Conservation (phyloP, 768 basidiomycete genomes). For the Rhizopogon rudus region DNA sequence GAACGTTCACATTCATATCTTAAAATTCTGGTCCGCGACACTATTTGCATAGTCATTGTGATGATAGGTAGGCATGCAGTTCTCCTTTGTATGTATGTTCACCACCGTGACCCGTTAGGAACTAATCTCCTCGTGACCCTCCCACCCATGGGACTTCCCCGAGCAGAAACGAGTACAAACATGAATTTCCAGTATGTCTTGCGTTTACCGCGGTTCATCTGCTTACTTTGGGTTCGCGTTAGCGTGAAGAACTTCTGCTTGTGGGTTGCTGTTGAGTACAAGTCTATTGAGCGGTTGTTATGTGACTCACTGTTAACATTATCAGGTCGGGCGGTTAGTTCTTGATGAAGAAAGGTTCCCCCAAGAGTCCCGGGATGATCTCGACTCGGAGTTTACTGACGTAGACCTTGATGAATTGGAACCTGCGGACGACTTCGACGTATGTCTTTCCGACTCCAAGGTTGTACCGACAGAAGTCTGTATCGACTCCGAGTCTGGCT, state of each 20-base stretch:
- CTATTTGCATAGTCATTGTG: neutral
- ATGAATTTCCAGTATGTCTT: conserved; percentile 16
- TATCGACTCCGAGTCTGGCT: neutral
- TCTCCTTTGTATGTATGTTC: neutral
- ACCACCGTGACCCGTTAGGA: conserved; percentile 1
- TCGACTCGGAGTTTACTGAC: neutral
- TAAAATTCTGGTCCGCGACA: conserved; percentile 8
- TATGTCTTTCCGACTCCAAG: neutral
- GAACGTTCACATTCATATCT: neutral
- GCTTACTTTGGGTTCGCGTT: neutral
- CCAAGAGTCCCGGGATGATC: neutral
- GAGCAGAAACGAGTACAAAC: conserved; percentile 11
- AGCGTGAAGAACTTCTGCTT: neutral
- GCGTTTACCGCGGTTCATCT: neutral
- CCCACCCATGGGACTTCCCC: conserved; percentile 7
- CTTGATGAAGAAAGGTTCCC: neutral
- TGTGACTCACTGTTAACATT: neutral
- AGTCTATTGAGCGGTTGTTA: too few relatives aligned
- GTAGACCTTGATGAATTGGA: neutral
- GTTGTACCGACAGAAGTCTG: neutral
- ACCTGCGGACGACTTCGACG: neutral
- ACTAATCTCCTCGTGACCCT: conserved; percentile 15
- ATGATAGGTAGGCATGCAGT: conserved; percentile 10
- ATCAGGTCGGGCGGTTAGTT: neutral
- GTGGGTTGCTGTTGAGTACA: neutral